Base-by-base conservation (phyloP, 164 flowering plant species). In the Liriodendron chinense region DNA sequence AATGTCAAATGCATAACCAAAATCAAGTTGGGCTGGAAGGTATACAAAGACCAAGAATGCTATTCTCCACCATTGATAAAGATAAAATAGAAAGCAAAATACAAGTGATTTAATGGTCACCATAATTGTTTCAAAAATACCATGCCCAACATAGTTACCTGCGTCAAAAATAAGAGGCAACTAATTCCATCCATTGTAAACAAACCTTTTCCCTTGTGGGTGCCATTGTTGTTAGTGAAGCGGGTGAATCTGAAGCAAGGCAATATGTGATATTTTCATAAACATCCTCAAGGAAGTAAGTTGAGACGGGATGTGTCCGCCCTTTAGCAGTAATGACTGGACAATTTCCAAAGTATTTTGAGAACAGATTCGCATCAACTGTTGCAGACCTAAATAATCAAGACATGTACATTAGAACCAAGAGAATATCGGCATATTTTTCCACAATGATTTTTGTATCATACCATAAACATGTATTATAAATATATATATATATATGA, bases 171-270 rank as follows among this genome's bases (percentile, higher is more conserved):
- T 3, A 66, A 13, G 10, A 16, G 47, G 2, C 24, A 28, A 28
- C 65, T 8, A 71, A 23, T 18, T 25, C 22, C 16, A 57, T 9
- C 12, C 20, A 25, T 9, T n/a, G 61, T 23, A 22, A 49, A 47
- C 73, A 71, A 65, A 92, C 97, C 97, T 83, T 87, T 69, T 80
- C 87, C 63, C 74, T 80, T 24, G 70, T 70, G 57, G 79, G 79
- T 61, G 80, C 59, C 50, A 79, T 84, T 81, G 62, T 70, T 82
- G 82, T 80, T 71, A 92, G 14, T 66, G 86, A 83, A 8, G 91
- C 93, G 23, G 92, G 90, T 78, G 97, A 91, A 86, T 94, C 98
- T 70, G 97, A 91, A 75, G 92, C 83, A 80, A 94, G 92, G 74
- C 75, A 83, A 78, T 94, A 94, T 53, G 83, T 78, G 72, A 89